phyloP scores from a whole-genome alignment of 805 yeast species.

The Cyberlindnera mycetangii region DNA sequence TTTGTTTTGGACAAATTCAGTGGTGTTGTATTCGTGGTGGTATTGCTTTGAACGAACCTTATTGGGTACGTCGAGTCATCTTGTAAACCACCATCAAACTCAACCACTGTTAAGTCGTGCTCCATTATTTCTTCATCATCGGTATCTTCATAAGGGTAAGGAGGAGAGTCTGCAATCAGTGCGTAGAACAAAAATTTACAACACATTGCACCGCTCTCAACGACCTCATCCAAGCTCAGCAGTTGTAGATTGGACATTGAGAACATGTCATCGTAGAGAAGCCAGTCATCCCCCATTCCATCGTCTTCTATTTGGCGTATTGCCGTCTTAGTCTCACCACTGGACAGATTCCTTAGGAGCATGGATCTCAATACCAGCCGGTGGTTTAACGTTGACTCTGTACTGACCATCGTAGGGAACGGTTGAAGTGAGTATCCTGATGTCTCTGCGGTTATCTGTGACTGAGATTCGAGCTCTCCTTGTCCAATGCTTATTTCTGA shows the following conservation, averaged over 20 bases:
- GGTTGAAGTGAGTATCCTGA: slow-evolving; percentile 13
- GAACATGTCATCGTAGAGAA: slow-evolving; percentile 37
- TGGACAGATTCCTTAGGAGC: slow-evolving; percentile 19
- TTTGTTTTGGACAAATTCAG: slow-evolving; percentile 23
- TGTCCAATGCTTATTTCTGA: slow-evolving; percentile 8
- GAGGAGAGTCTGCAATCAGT: slow-evolving; percentile 6
- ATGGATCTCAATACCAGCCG: slow-evolving; percentile 22
- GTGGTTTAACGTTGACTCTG: slow-evolving; percentile 10
- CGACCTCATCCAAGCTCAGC: slow-evolving; percentile 33
- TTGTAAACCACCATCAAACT: slow-evolving; percentile 22
- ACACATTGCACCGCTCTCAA: slow-evolving; percentile 26
- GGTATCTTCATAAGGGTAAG: neutral
- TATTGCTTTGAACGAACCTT: slow-evolving; percentile 20
- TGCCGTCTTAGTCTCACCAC: slow-evolving; percentile 23
- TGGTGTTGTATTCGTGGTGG: slow-evolving; percentile 23
- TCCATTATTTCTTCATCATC: slow-evolving; percentile 18
- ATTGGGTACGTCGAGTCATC: slow-evolving; percentile 14
- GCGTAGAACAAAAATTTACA: slow-evolving; percentile 35
- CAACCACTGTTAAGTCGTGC: slow-evolving; percentile 27
- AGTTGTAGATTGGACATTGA: slow-evolving; percentile 36
- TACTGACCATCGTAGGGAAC: slow-evolving; percentile 18
- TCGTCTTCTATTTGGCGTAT: slow-evolving; percentile 25
- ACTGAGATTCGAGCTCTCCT: slow-evolving; percentile 8
- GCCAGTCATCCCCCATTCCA: slow-evolving; percentile 37
- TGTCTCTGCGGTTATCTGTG: slow-evolving; percentile 5